phyloP scores from a whole-genome alignment of 1,284 basidiomycete genomes.

The Exobasidium rhododendri region DNA sequence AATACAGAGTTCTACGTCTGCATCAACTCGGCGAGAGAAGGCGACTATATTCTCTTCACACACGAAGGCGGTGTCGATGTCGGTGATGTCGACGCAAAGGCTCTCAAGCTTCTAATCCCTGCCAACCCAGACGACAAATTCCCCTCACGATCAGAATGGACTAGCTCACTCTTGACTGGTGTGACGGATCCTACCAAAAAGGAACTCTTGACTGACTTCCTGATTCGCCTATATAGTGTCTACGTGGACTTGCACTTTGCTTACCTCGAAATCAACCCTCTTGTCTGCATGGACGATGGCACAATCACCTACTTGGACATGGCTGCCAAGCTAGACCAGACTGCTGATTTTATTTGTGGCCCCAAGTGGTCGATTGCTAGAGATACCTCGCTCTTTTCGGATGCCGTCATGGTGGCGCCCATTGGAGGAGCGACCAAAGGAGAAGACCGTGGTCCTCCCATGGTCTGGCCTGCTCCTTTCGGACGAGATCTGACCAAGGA shows the following conservation, averaged over 20 bases:
- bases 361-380: slow-evolving; percentile 98
- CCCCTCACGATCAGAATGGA: slow-evolving; percentile 69
- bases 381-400: slow-evolving; percentile 70
- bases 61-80: slow-evolving; percentile 99
- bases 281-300: slow-evolving; percentile 85
- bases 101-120: slow-evolving; percentile 78
- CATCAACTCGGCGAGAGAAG: slow-evolving; percentile 91
- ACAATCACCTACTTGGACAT: slow-evolving; percentile 95
- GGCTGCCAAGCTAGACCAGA: slow-evolving; percentile 97
- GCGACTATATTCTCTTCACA: slow-evolving; percentile 95
- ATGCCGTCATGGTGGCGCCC: slow-evolving; percentile 59
- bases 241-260: slow-evolving; percentile 83
- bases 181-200: slow-evolving; percentile 42
- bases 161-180: slow-evolving; percentile 37
- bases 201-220: slow-evolving; percentile 65
- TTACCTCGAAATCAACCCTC: slow-evolving; percentile 99
- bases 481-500: slow-evolving; percentile 97
- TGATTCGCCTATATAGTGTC: slow-evolving; percentile 90
- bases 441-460: slow-evolving; percentile 73
- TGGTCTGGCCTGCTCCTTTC: slow-evolving; percentile 96
- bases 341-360: slow-evolving; percentile 95
- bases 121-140: slow-evolving; percentile 74
- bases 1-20: slow-evolving; percentile 98
- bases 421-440: slow-evolving; percentile 32
- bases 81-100: slow-evolving; percentile 97